Conservation (phyloP, 495 filamentous ascomycete genomes). For the Daldinia grandis region DNA sequence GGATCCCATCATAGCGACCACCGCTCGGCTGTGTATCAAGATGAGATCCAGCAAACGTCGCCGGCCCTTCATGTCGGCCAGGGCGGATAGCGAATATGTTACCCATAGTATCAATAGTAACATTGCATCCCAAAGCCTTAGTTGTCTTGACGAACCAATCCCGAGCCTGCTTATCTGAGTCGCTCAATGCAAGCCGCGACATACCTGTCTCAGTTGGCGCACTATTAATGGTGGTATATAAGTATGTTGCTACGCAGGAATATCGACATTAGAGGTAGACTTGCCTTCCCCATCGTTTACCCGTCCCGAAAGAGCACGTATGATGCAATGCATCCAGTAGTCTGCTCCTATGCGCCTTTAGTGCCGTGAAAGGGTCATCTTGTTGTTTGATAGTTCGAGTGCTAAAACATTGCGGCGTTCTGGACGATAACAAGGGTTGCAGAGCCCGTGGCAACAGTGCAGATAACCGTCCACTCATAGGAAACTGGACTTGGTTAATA, state of each 20-base stretch:
- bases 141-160: constrained; percentile 80
- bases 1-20: constrained; percentile 79
- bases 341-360: constrained; percentile 35
- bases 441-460: neutral
- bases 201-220: constrained; percentile 51
- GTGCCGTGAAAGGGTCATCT: constrained; percentile 13
- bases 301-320: constrained; percentile 42
- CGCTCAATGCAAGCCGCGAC: constrained; percentile 67
- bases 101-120: constrained; percentile 58
- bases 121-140: constrained; percentile 66
- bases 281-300: constrained; percentile 46
- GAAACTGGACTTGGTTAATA: neutral
- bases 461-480: neutral
- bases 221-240: constrained; percentile 14
- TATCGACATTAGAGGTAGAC: neutral
- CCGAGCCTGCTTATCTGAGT: constrained; percentile 74
- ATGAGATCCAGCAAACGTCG: constrained; percentile 77
- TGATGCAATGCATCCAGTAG: constrained; percentile 42
- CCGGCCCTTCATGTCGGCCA: constrained; percentile 50
- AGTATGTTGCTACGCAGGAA: constrained; percentile 1
- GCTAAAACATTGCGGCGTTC: constrained; percentile 12
- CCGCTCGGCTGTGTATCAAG: constrained; percentile 82
- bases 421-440: neutral
- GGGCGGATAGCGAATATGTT: constrained; percentile 80
- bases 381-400: neutral